phyloP scores from a whole-genome alignment of 2,329 filamentous ascomycete genomes.

The Fusarium sublunatum region DNA sequence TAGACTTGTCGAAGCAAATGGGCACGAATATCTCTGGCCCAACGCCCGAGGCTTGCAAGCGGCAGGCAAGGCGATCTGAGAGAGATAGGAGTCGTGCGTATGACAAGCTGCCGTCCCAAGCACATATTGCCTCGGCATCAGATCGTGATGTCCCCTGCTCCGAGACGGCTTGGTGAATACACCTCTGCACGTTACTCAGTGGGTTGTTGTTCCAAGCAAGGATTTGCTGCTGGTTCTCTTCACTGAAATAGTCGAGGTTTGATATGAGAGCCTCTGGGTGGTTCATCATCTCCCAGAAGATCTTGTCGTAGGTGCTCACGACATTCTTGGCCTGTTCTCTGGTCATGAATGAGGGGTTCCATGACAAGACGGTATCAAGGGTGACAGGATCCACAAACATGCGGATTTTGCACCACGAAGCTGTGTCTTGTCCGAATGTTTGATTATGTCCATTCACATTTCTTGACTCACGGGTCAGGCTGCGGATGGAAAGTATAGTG shows the following conservation, averaged over 20 bases:
- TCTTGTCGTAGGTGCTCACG: slow-evolving; percentile 61
- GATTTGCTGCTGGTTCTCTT: slow-evolving; percentile 63
- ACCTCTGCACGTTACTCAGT: slow-evolving; percentile 47
- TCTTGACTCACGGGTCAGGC: slow-evolving; percentile 39
- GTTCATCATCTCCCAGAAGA: slow-evolving; percentile 57
- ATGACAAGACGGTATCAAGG: slow-evolving; percentile 43
- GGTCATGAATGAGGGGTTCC: slow-evolving; percentile 54
- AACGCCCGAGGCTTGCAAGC: slow-evolving; percentile 37
- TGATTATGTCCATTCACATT: slow-evolving; percentile 34
- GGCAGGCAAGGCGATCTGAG: slow-evolving; percentile 52
- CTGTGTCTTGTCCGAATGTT: not conserved
- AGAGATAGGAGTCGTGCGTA: slow-evolving; percentile 54
- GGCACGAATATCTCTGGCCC: slow-evolving; percentile 44
- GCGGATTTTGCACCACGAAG: slow-evolving; percentile 33
- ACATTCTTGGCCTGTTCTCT: slow-evolving; percentile 58
- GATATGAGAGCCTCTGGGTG: slow-evolving; percentile 54
- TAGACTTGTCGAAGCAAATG: slow-evolving; percentile 48
- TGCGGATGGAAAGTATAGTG: slow-evolving; percentile 53
- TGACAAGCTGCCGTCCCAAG: slow-evolving; percentile 59
- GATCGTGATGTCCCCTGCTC: slow-evolving; percentile 52
- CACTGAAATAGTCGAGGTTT: slow-evolving; percentile 60
- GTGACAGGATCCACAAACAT: slow-evolving; percentile 36
- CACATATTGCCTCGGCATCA: slow-evolving; percentile 52
- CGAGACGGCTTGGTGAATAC: slow-evolving; percentile 57
- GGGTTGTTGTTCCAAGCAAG: slow-evolving; percentile 42